phyloP scores from a whole-genome alignment of 1,284 basidiomycete genomes.

The Heliocybe sulcata region DNA sequence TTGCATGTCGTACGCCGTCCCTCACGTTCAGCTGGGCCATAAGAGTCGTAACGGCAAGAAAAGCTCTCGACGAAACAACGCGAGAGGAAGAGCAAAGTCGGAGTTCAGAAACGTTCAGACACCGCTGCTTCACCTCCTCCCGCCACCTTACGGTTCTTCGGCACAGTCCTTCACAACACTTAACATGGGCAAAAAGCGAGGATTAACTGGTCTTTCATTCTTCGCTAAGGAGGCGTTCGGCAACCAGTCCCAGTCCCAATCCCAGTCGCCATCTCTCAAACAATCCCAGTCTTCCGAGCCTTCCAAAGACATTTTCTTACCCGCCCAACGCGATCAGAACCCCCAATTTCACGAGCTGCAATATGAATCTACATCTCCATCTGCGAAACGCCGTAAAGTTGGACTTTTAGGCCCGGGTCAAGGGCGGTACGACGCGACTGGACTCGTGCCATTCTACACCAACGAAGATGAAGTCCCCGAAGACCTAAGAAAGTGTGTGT shows the following conservation, averaged over 20 bases:
- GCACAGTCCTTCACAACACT: neutral
- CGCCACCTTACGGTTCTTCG: no score
- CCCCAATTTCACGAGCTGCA: no score
- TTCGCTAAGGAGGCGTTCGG: constrained; percentile 39
- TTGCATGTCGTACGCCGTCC: no score
- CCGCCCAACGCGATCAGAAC: no score
- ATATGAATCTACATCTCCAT: constrained; percentile 5
- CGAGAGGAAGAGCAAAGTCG: no score
- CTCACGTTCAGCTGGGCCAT: no score
- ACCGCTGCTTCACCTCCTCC: no score
- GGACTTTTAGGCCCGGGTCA: constrained; percentile 21
- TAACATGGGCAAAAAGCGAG: constrained; percentile 28
- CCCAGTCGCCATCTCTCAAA: constrained; percentile 5
- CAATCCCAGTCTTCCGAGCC: constrained; percentile 2
- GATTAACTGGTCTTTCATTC: constrained; percentile 41
- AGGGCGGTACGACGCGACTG: constrained; percentile 57
- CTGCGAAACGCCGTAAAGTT: constrained; percentile 25
- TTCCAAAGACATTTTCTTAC: neutral
- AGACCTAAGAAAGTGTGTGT: constrained; percentile 77
- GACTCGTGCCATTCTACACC: constrained; percentile 65
- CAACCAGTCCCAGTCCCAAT: constrained; percentile 7
- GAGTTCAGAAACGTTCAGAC: no score
- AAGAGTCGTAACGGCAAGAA: no score
- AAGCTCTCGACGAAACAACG: no score
- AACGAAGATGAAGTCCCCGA: constrained; percentile 61